phyloP scores from a whole-genome alignment of 345 rosid species.

The Citrus sp. region DNA sequence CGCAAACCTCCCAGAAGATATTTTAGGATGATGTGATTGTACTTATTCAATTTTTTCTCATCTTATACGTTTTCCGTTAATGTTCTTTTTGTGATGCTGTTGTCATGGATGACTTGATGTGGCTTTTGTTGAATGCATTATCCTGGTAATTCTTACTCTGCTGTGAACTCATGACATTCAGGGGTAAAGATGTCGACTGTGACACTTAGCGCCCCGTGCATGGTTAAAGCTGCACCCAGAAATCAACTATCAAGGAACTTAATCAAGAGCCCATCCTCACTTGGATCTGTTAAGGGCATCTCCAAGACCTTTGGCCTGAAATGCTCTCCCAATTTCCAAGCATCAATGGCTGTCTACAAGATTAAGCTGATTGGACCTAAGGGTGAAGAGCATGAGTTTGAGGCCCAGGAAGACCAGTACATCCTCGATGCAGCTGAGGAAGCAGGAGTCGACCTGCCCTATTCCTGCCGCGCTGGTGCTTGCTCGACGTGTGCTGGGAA shows the following conservation, averaged over 20 bases:
- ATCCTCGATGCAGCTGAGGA: constrained; percentile 80
- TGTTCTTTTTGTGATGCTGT: background rate
- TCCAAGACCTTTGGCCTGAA: constrained; percentile 59
- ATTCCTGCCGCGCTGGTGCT: constrained; percentile 91
- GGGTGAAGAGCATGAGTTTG: constrained; percentile 56
- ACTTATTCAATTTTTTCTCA: background rate
- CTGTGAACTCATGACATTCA: background rate
- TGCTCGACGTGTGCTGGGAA: constrained; percentile 85
- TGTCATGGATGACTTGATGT: background rate
- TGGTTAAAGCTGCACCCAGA: constrained; percentile 42
- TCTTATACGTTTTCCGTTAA: background rate
- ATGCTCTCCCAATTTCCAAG: constrained; percentile 39
- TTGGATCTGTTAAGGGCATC: constrained; percentile 47
- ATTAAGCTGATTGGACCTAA: constrained; percentile 71
- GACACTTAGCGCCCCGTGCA: constrained; percentile 34
- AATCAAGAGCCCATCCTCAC: constrained; percentile 22
- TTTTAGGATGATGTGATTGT: background rate
- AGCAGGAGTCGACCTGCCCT: constrained; percentile 79
- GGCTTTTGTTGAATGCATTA: background rate
- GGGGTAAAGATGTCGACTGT: constrained; percentile 48
- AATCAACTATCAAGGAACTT: constrained; percentile 29
- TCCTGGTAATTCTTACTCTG: background rate
- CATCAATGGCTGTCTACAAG: constrained; percentile 67
- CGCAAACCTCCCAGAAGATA: background rate
- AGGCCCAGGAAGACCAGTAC: constrained; percentile 56